Evolutionary conservation across 116 monocot species (phyloP), one percentile per base, ranked within the genome.

Genomic region (Zostera marina): DNA sequence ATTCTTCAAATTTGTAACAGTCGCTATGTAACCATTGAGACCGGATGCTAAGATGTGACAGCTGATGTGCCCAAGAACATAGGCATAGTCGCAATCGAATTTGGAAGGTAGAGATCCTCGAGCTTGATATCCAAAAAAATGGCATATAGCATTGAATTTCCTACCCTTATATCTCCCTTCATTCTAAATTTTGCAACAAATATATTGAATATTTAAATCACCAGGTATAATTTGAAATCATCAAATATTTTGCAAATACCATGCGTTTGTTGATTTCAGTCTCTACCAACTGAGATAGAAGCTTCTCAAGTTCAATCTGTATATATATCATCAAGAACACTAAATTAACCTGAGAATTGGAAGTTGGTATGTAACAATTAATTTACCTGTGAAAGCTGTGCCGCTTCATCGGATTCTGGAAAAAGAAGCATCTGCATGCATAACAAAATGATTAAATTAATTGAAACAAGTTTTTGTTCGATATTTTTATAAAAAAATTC

Each of bases 91-190:
- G 54, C 94, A 85, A 61, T 94, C 94, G 60, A 94, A 94, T 47
- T 88, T 94, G 41, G 94, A 94, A 4, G 94, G 94, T 54, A 88
- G 68, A 25, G 94, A 84, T 40, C 94, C 94, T 11, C 94, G 71
- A 40, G 94, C 94, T 72, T 94, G 94, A 69, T 88, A 96, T 8
- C 88, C 84, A 67, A 93, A 84, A 39, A 93, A 93, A 72, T 93
- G 84, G 68, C 84, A 93, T 42, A 96, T 96, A 7, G 89, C 84
- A 70, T 78, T 88, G 71, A 96, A 96, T 44, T 96, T 88, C 82
- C 88, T 96, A 68, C 94, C 89, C 68, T 88, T 88, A 41, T 88
- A 88, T 42, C 94, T 89, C 68, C 78, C 85, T 77, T 88, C 85
- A 88, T 96, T 69, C 1, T 68, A 58, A 46, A 15, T 16, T 11